Evolutionary conservation across 1,284 basidiomycete species (phyloP), one percentile per base, ranked within the genome.

Genomic region (Marasmius oreades): DNA sequence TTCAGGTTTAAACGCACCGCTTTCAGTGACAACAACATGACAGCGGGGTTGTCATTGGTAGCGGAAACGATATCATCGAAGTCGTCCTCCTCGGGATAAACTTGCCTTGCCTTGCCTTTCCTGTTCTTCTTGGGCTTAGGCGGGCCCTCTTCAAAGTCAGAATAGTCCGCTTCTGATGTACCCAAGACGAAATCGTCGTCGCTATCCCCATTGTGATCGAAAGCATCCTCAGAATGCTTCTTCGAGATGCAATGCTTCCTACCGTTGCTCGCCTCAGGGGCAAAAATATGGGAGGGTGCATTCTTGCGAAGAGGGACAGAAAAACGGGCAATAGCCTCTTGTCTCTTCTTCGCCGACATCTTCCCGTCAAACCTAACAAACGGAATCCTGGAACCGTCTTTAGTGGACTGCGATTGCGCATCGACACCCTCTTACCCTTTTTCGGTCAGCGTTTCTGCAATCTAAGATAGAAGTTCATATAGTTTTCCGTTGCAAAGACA

Each of bases 21-120:
- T 68, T 94, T 95, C 62, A 95, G 76, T 6, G 93, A 95, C 55
- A 95, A 90, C 52, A 95, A 77, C 88, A 95, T 87, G 28, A 95
- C 86, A 58, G 77, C 80, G 1, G 92, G 90, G 65, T 85, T 90
- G 26, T 67, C 68, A 14, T 70, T 70, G 36, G 55, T 55, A 28
- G 51, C 51, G 50, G 46, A 36, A 22, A 23, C 48, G 52, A 54
- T 36, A 42, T 42, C 37, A 16, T 31, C 57, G 6, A 48, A 39
- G 16, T 54, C 55, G 24, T 39, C 36, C 16, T 46, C 52, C 22
- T 46, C 52, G 18, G 22, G 10, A n/a, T 31, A 24, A 16, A 23
- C 44, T 34, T 51, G 36, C 66, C 77, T 77, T 11, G 60, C 62
- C 61, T 73, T 61, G 23, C 63, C 63, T 62, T 72, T 74, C 11